Evolutionary conservation across 1,284 basidiomycete genomes (phyloP).

Genomic region (Tranzscheliella williamsii): DNA sequence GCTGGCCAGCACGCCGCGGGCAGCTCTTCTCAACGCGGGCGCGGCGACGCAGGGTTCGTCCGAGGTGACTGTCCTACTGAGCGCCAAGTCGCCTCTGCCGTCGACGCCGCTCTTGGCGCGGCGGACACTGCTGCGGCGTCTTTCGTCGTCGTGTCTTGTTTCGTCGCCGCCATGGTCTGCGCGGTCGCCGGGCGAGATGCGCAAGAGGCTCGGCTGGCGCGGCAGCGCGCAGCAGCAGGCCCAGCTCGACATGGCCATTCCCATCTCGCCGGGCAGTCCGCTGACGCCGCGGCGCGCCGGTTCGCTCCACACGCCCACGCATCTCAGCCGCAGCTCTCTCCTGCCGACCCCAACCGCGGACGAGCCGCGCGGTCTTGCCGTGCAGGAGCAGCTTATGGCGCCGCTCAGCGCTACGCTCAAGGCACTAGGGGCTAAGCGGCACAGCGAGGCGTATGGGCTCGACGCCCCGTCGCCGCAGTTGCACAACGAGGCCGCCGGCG

Average conservation of each 20-base stretch:
- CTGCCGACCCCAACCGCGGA: neutral
- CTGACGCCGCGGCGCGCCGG: slow-evolving; percentile 19
- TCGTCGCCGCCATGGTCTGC: slow-evolving; percentile 4
- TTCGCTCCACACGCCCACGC: slow-evolving; percentile 21
- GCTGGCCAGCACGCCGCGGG: neutral
- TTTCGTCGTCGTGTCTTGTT: slow-evolving; percentile 19
- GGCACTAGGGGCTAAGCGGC: slow-evolving; percentile 21
- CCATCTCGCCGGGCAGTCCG: slow-evolving; percentile 20
- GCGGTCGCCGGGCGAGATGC: neutral
- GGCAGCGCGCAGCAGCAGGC: neutral
- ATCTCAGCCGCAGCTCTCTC: slow-evolving; percentile 1
- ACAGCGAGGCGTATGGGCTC: slow-evolving; percentile 1
- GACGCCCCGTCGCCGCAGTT: neutral
- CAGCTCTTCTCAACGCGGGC: neutral
- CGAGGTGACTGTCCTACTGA: slow-evolving; percentile 3
- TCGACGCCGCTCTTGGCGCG: slow-evolving; percentile 24
- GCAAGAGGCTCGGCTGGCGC: slow-evolving; percentile 29
- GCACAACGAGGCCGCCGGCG: neutral
- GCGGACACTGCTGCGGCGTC: slow-evolving; percentile 15
- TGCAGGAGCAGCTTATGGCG: neutral
- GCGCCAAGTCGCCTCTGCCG: slow-evolving; percentile 11
- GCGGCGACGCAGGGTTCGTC: slow-evolving; percentile 2
- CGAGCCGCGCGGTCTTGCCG: too few species aligned
- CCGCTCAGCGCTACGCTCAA: slow-evolving; percentile 30
- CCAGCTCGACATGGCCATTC: slow-evolving; percentile 8